Evolutionary conservation across 108 stramenopile genomes (phyloP).

Genomic region (Aurantiochytrium sp.): DNA sequence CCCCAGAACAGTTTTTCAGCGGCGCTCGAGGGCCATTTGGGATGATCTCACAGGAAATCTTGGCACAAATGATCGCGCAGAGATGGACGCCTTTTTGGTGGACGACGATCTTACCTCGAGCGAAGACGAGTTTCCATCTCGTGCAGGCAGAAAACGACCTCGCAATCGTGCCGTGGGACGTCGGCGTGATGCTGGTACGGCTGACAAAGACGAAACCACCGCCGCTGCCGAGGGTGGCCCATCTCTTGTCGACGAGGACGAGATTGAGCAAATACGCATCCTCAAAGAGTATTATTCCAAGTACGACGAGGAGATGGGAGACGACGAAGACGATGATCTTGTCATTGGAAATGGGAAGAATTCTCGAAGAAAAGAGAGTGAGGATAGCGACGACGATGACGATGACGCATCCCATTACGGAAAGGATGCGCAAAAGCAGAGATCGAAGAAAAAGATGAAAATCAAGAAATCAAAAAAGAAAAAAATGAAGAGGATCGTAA

Average conservation of each 20-base stretch:
- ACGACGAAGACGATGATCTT: not conserved
- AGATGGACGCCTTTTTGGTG: not conserved
- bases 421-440: not conserved
- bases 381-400: not conserved
- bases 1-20: not conserved
- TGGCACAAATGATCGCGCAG: not conserved
- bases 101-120: not conserved
- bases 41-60: not conserved
- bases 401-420: not conserved
- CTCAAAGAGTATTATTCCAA: not conserved
- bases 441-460: not conserved
- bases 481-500: not conserved
- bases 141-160: not conserved
- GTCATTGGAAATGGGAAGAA: not conserved
- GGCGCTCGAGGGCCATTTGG: not conserved
- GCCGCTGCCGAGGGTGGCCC: not conserved
- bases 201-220: not conserved
- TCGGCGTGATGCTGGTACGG: not conserved
- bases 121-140: not conserved
- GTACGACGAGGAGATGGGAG: not conserved
- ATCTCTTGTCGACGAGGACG: not conserved
- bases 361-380: not conserved
- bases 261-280: too few species aligned
- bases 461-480: not conserved
- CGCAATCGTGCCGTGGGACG: not conserved